Evolutionary conservation across 208 protist species (phyloP), one percentile per base, ranked within the genome.

Genomic region (Strigomonas culicis): DNA sequence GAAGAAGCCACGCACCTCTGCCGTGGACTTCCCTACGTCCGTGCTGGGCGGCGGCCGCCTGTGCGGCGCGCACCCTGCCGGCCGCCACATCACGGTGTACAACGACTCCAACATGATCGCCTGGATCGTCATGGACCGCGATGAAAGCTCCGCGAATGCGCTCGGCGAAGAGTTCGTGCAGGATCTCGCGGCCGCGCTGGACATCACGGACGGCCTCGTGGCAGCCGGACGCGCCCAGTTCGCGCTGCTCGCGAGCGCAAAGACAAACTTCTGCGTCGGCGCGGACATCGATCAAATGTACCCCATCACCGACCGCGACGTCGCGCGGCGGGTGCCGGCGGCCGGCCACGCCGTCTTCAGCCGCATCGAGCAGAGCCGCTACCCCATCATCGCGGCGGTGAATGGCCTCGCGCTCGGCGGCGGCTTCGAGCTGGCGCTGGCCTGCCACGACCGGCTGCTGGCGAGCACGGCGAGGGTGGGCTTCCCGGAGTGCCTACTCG

Each of bases 391-490:
- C 24, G 95, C 95, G 4, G 96, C 96, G 36, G 97, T 99, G 69
- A 85, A 98, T 68, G 97, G 95, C 21, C 66, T 89, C 17, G 90
- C 91, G 46, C 80, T 99, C 11, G 97, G 97, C 27, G 97, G 97
- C 31, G 97, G 97, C 55, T 88, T 98, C 25, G 97, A 99, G 79
- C 55, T 98, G 13, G 82, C 95, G 27, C 81, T 99, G 3, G 93
- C 93, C n/a, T 98, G 94, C 74, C 77, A 97, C 66, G 82, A 96
- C 73, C 81, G 94, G 36, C 59, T 97, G 51, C 70, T 92, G 30
- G 70, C 80, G 27, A 81, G 77, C 34, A 67, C 73, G 0, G 79
- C 77, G 34, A 70, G 74, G 58, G 76, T 96, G 28, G 88, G 88
- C 47, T 74, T 94, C 55, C 88, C 88, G 19, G 93, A 98, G 79